Evolutionary conservation across 1,139 yeast species (phyloP).

Genomic region (Saccharomyces hybrid): DNA sequence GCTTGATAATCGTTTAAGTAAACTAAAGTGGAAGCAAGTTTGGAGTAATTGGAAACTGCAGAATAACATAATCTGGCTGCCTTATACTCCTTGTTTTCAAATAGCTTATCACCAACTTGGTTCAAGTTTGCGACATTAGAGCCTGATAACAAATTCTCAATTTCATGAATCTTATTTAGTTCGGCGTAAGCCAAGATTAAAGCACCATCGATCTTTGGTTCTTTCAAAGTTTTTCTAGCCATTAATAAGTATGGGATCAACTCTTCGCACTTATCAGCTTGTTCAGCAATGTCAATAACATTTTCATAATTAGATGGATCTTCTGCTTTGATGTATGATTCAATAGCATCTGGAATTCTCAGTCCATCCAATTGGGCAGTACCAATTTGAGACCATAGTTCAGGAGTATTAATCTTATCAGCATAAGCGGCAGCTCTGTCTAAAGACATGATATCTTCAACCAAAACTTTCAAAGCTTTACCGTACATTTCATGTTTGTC

Average conservation of each 20-base stretch:
- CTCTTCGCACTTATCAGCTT: conserved; percentile 94
- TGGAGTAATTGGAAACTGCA: conserved; percentile 87
- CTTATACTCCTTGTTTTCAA: conserved; percentile 73
- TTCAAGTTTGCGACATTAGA: conserved; percentile 93
- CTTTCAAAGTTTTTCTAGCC: conserved; percentile 93
- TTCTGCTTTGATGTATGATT: conserved; percentile 80
- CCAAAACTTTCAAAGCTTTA: conserved; percentile 84
- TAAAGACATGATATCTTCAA: conserved; percentile 86
- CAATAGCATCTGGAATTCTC: conserved; percentile 86
- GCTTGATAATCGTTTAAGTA: conserved; percentile 87
- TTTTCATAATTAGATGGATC: conserved; percentile 88
- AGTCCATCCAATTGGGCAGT: conserved; percentile 92
- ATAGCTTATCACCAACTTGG: conserved; percentile 83
- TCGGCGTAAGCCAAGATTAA: conserved; percentile 81
- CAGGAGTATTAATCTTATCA: conserved; percentile 78
- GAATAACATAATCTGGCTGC: conserved; percentile 88
- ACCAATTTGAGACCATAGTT: conserved; percentile 93
- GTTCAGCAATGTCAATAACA: conserved; percentile 91
- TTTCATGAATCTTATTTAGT: conserved; percentile 65
- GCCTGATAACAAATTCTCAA: conserved; percentile 76
- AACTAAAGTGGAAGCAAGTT: conserved; percentile 90
- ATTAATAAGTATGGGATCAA: conserved; percentile 76
- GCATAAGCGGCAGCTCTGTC: conserved; percentile 95
- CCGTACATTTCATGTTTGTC: conserved; percentile 71
- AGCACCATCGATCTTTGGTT: conserved; percentile 89